Percentiles rank a stretch among this genome's conserved stretches.
Evolutionary conservation across 441 rosid genomes (phyloP).

Genomic region (Capsella rubella): DNA sequence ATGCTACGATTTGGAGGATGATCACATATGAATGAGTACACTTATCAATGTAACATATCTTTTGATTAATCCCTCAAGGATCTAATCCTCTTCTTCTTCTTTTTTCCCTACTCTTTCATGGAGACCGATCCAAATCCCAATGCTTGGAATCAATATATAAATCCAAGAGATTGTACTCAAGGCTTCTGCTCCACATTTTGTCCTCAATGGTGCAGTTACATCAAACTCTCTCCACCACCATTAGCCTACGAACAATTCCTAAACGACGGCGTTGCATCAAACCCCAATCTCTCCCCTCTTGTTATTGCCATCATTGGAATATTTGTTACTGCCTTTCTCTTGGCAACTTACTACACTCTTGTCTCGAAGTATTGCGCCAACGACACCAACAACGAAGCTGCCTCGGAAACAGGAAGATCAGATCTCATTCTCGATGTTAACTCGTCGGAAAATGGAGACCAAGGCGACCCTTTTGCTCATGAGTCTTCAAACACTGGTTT

Average conservation of each 20-base stretch:
- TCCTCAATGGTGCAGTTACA: conserved; percentile 78
- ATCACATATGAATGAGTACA: conserved; percentile 14
- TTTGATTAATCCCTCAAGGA: conserved; percentile 22
- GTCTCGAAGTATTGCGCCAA: conserved; percentile 72
- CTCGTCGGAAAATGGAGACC: conserved; percentile 48
- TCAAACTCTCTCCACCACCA: conserved; percentile 76
- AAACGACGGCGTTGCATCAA: conserved; percentile 49
- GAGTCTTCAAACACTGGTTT: conserved; percentile 77
- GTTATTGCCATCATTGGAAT: conserved; percentile 78
- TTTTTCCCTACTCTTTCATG: conserved; percentile 52
- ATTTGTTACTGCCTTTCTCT: conserved; percentile 78
- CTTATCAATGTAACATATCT: conserved; percentile 15
- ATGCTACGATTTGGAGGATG: conserved; percentile 20
- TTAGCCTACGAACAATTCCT: conserved; percentile 52
- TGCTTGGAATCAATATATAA: conserved; percentile 60
- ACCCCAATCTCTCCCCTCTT: conserved; percentile 73
- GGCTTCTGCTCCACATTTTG: conserved; percentile 71
- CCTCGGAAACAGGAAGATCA: conserved; percentile 45
- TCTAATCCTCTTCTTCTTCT: neutral
- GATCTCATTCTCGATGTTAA: conserved; percentile 46
- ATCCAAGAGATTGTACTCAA: conserved; percentile 75
- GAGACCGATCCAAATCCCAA: conserved; percentile 55
- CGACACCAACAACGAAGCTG: conserved; percentile 34
- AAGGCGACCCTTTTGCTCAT: conserved; percentile 50
- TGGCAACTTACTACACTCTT: conserved; percentile 70